Evolutionary conservation across 305 asterid species (phyloP).

Genomic region (Fraxinus baroniana): DNA sequence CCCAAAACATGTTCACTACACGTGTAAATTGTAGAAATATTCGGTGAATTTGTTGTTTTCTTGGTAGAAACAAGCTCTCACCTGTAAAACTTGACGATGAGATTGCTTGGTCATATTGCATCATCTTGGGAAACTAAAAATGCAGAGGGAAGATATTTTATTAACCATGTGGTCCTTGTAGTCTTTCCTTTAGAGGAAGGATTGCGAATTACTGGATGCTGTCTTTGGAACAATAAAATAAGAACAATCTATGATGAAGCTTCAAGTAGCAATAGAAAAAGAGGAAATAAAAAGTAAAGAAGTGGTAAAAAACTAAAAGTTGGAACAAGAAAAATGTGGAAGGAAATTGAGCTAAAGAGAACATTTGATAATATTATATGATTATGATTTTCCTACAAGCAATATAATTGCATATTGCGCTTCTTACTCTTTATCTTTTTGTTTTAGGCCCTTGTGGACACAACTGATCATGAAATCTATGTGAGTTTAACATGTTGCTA

Average conservation of each 20-base stretch:
- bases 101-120: constrained; percentile 3
- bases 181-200: constrained; percentile 16
- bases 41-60: background rate
- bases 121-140: constrained; percentile 15
- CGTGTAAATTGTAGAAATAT: background rate
- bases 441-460: constrained; percentile 71
- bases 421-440: background rate
- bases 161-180: background rate
- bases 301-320: background rate
- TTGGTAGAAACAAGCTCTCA: constrained; percentile 1
- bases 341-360: constrained; percentile 5
- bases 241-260: background rate
- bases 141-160: background rate
- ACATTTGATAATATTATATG: background rate
- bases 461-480: constrained; percentile 84
- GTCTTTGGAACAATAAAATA: background rate
- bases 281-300: background rate
- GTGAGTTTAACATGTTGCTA: constrained; percentile 76
- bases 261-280: background rate
- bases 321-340: constrained; percentile 3
- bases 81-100: constrained; percentile 16
- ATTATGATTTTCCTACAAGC: background rate
- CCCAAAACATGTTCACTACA: background rate
- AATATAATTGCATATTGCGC: constrained; percentile 10
- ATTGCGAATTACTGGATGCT: background rate